Conservation (phyloP, 2,329 filamentous ascomycete species). For the Colletotrichum australisinense region DNA sequence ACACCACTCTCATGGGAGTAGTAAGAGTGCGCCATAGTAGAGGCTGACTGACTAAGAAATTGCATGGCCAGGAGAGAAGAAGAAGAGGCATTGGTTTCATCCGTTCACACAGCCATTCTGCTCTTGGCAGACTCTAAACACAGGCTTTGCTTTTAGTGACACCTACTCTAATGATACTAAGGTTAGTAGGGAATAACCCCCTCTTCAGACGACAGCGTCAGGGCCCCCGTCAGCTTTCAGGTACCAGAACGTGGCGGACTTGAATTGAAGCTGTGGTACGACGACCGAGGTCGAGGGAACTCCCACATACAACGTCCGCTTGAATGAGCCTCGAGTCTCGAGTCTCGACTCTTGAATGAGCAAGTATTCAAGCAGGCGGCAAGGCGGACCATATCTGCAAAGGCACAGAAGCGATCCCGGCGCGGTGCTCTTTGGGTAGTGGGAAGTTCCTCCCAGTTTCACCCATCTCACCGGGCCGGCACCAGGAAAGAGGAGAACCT, state of each 20-base stretch:
- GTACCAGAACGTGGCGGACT: neutral
- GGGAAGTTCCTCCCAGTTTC: neutral
- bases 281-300: neutral
- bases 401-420: neutral
- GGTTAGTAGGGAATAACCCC: neutral
- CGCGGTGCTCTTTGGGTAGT: neutral
- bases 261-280: conserved; percentile 8
- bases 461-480: neutral
- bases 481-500: neutral
- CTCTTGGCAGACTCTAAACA: neutral
- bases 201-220: neutral
- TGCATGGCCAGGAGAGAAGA: neutral
- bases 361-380: neutral
- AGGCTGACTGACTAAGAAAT: neutral
- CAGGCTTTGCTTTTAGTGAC: neutral
- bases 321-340: neutral
- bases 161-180: conserved; percentile 5
- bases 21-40: neutral
- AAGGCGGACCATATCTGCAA: neutral
- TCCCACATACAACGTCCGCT: neutral
- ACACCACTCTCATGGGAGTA: neutral
- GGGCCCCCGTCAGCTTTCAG: neutral
- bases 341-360: neutral
- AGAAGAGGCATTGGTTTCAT: neutral
- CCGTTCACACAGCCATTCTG: neutral